These are phyloP conservation scores for Trichoderma koningii DNA, from an alignment of 2,329 filamentous ascomycete genomes.

Conservation along the genomic window DNA sequence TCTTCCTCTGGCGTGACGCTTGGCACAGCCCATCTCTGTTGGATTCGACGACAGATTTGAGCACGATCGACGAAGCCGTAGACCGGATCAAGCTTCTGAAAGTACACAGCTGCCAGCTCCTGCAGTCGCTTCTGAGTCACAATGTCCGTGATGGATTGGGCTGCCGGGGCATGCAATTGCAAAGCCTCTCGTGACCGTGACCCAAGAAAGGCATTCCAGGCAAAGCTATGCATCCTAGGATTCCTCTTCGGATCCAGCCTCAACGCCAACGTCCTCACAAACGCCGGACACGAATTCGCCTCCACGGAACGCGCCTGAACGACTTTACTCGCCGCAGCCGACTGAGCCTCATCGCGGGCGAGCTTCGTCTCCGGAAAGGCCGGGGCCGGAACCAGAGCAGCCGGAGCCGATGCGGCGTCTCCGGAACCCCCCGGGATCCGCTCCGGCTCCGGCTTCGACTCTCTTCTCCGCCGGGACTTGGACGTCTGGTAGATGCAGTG, in stretches of 20 bases:
- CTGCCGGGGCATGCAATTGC: neutral
- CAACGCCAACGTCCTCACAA: slow-evolving; percentile 1
- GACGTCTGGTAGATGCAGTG: slow-evolving; percentile 3
- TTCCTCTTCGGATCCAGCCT: slow-evolving; percentile 16
- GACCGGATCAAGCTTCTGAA: neutral
- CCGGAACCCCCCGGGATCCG: neutral
- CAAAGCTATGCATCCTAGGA: slow-evolving; percentile 10
- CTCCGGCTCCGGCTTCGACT: neutral
- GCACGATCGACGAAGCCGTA: slow-evolving; percentile 12
- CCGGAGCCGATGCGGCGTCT: neutral
- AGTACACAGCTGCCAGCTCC: neutral
- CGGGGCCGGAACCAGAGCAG: neutral
- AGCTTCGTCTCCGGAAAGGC: neutral
- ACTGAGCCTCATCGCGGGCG: neutral
- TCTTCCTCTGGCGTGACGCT: slow-evolving; percentile 3
- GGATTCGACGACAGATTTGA: neutral
- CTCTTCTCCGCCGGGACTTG: slow-evolving; percentile 1
- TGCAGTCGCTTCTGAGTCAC: neutral
- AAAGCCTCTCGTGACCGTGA: neutral
- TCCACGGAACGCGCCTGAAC: slow-evolving; percentile 15
- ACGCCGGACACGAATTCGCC: slow-evolving; percentile 16
- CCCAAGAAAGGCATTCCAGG: slow-evolving; percentile 20
- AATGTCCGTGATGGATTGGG: neutral
- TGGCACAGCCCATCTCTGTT: neutral
- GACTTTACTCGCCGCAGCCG: neutral